Evolutionary conservation across 257 asterid species (phyloP).

Genomic region (Solanum okadae): DNA sequence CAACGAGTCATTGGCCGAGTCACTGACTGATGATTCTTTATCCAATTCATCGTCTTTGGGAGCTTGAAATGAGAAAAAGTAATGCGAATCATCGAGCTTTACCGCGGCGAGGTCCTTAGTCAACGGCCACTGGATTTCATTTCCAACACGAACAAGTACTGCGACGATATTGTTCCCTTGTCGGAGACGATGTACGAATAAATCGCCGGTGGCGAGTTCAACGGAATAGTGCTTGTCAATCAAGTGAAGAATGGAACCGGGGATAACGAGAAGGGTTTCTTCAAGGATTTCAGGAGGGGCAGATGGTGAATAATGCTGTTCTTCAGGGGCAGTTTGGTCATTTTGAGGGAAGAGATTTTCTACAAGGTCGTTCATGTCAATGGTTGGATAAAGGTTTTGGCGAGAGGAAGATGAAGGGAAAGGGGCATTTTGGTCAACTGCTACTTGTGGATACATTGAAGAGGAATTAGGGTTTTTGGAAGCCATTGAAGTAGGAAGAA

Average conservation of each 20-base stretch:
- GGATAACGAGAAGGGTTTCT: slow-evolving; percentile 46
- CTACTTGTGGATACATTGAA: slow-evolving; percentile 49
- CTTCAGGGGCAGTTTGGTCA: background rate
- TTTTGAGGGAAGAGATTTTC: slow-evolving; percentile 37
- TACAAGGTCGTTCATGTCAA: background rate
- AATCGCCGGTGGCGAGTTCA: slow-evolving; percentile 89
- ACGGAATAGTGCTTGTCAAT: slow-evolving; percentile 78
- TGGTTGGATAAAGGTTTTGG: slow-evolving; percentile 38
- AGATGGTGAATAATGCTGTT: slow-evolving; percentile 24
- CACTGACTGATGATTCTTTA: background rate
- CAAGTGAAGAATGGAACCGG: slow-evolving; percentile 77
- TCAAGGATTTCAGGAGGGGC: slow-evolving; percentile 55
- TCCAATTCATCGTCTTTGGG: slow-evolving; percentile 15
- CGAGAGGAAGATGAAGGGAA: slow-evolving; percentile 24
- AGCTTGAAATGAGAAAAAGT: slow-evolving; percentile 67
- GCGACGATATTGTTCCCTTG: slow-evolving; percentile 57
- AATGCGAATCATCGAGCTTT: slow-evolving; percentile 70
- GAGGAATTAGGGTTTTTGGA: slow-evolving; percentile 20
- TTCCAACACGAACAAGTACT: slow-evolving; percentile 53
- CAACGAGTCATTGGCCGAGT: slow-evolving; percentile 18
- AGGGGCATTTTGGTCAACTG: slow-evolving; percentile 17
- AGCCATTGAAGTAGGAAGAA: slow-evolving; percentile 31
- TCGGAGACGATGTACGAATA: slow-evolving; percentile 38
- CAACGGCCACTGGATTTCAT: slow-evolving; percentile 77
- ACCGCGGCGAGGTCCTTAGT: slow-evolving; percentile 82